These are phyloP conservation scores for Metschnikowia bowlesiae DNA, from an alignment of 805 yeast species.

Conservation along the genomic window DNA sequence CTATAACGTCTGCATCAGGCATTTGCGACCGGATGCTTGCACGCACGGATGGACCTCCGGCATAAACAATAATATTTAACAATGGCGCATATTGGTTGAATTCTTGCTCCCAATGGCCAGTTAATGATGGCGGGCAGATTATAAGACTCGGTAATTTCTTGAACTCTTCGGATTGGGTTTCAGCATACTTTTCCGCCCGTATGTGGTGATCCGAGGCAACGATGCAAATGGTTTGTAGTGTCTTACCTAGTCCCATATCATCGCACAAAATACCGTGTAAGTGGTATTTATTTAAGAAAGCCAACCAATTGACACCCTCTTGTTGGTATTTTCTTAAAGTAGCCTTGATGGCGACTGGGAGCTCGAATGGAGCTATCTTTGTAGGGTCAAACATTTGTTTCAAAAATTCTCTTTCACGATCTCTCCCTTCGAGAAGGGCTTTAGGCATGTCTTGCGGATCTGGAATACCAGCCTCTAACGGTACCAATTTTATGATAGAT, in stretches of 20 bases:
- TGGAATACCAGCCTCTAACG: conserved; percentile 94
- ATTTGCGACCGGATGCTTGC: conserved; percentile 50
- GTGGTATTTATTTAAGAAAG: conserved; percentile 89
- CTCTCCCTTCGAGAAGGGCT: conserved; percentile 81
- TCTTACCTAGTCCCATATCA: conserved; percentile 99
- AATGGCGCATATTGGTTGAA: conserved; percentile 85
- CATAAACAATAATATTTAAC: conserved; percentile 76
- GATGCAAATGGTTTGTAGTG: conserved; percentile 94
- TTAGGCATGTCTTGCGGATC: conserved; percentile 90
- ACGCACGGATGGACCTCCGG: conserved; percentile 85
- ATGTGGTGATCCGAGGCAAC: conserved; percentile 93
- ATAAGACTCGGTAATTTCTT: conserved; percentile 79
- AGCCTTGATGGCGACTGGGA: conserved; percentile 91
- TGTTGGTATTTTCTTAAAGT: conserved; percentile 93
- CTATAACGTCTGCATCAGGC: conserved; percentile 69
- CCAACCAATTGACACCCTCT: conserved; percentile 98
- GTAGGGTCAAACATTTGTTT: conserved; percentile 97
- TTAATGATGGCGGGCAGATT: conserved; percentile 94
- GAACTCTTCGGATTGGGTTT: conserved; percentile 59
- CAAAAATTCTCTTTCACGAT: conserved; percentile 88
- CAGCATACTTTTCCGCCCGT: conserved; percentile 64
- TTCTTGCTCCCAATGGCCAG: conserved; percentile 99
- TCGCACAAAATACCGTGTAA: conserved; percentile 97
- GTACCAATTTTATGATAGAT: conserved; percentile 88
- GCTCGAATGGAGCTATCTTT: conserved; percentile 77